Percentiles rank a stretch among this genome's conserved stretches.
phyloP scores from a whole-genome alignment of 2,329 filamentous ascomycete species.

The Monilinia vaccinii-corymbosi region DNA sequence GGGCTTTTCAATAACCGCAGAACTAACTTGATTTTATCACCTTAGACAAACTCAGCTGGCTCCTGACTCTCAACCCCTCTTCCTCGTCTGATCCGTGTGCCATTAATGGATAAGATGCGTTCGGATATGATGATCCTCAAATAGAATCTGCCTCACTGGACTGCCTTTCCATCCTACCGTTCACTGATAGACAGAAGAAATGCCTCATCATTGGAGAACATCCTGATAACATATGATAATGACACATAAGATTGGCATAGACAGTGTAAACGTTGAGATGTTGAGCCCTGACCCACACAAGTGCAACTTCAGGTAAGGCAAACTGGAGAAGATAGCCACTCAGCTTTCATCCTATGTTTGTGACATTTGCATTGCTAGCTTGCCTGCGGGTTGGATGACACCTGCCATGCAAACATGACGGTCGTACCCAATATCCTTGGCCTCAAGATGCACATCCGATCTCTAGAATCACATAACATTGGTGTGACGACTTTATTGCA shows the following conservation, averaged over 20 bases:
- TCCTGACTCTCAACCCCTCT: neutral
- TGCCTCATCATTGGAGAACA: neutral
- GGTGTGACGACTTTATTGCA: conserved; percentile 7
- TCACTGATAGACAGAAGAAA: neutral
- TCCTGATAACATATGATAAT: conserved; percentile 4
- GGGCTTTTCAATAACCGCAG: conserved; percentile 1
- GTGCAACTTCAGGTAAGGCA: conserved; percentile 4
- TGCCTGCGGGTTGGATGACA: conserved; percentile 1
- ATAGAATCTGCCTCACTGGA: conserved; percentile 2
- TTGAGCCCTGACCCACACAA: conserved; percentile 3
- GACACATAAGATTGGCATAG: conserved; percentile 7
- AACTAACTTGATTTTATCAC: neutral
- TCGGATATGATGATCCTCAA: neutral
- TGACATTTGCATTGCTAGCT: neutral
- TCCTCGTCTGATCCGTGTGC: conserved; percentile 4
- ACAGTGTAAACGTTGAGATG: neutral
- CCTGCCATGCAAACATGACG: conserved; percentile 6
- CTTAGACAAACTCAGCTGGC: neutral
- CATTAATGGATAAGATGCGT: neutral
- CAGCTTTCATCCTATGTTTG: neutral
- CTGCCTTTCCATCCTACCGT: conserved; percentile 2
- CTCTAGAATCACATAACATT: conserved; percentile 6
- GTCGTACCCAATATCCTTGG: neutral
- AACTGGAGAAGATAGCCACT: conserved; percentile 5
- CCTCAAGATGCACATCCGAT: conserved; percentile 6